Base-by-base conservation (phyloP, 371 early-diverging fungal species). In the Rhizomucor pusillus region DNA sequence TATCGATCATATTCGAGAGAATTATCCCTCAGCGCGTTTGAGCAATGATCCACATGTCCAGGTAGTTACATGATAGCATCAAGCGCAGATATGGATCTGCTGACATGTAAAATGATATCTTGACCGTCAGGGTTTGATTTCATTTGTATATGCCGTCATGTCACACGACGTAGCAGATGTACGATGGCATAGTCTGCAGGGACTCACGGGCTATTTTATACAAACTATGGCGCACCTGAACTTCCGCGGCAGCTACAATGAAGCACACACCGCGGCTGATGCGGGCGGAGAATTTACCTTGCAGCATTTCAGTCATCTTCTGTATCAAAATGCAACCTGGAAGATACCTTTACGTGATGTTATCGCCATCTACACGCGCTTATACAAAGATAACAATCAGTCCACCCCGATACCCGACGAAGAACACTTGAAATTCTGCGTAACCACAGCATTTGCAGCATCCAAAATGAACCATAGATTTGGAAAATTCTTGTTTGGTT, bases 141-240 rank as follows among this genome's bases (percentile, higher is more conserved):
- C 90, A 16, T 94, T 94, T 59, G 58, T 92, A 1, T 86, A 92
- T 65, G 92, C 91, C 20, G 69, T 85, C 19, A 82, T 90, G 46
- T 89, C 93, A 3, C 95, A 94, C 66, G 89, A 86, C 24, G 77
- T 89, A 34, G 86, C 91, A 0, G 95, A 94, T 60, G 81, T 88
- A 45, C 80, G 85, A 39, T 94, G 93, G 93, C 95, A 94, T 66
- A 85, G 88, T 12, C 57, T 93, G 14, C 72, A 76, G 19, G 84
- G 85, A 0, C 59, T 90, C 11, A 64, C 69, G 1, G 78, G 82
- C 34, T 92, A 93, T 10, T 85, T 94, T 46, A 87, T 92, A 45
- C 62, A 71, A 35, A 79, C 80, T 1, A 67, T 93, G 71, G 83
- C 87, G 0, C 68, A 79, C 12, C 71, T 78, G 13, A 79, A 88